phyloP scores from a whole-genome alignment of 345 rosid genomes.

The Citrus hindsii region DNA sequence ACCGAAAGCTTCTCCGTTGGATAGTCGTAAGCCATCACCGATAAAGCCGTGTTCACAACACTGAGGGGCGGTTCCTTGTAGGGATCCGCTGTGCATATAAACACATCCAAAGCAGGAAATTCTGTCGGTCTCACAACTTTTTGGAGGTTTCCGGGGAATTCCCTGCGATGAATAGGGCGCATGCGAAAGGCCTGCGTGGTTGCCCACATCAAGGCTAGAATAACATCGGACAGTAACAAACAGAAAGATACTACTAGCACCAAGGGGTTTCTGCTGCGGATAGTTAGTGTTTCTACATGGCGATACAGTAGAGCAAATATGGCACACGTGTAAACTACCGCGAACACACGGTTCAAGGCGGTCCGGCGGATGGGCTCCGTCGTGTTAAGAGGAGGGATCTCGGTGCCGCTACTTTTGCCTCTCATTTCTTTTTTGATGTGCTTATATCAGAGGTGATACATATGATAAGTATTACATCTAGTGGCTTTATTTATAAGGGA shows the following conservation, averaged over 20 bases:
- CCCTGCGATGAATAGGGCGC: constrained; percentile 36
- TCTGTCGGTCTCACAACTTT: constrained; percentile 26
- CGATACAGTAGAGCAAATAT: constrained; percentile 44
- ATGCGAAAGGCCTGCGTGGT: constrained; percentile 35
- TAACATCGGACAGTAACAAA: constrained; percentile 45
- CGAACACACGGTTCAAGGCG: constrained; percentile 43
- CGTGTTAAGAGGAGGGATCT: constrained; percentile 16
- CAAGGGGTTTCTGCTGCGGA: not conserved
- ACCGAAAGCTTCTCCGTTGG: constrained; percentile 67
- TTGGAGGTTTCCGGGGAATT: constrained; percentile 43
- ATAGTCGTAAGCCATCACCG: constrained; percentile 76
- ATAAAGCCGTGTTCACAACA: constrained; percentile 70
- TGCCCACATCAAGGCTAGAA: constrained; percentile 72
- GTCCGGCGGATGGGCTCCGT: constrained; percentile 34
- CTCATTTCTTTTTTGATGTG: not conserved
- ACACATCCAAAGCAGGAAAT: constrained; percentile 60
- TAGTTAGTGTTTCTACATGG: constrained; percentile 36
- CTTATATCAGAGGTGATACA: not conserved
- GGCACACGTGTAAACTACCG: constrained; percentile 44
- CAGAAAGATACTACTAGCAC: constrained; percentile 17
- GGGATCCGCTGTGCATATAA: constrained; percentile 90
- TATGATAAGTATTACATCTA: not conserved
- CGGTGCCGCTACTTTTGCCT: not conserved
- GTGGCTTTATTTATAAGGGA: not conserved
- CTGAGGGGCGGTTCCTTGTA: constrained; percentile 77